Base-by-base conservation (phyloP, 768 basidiomycete genomes). In the Phlegmacium glaucopus region DNA sequence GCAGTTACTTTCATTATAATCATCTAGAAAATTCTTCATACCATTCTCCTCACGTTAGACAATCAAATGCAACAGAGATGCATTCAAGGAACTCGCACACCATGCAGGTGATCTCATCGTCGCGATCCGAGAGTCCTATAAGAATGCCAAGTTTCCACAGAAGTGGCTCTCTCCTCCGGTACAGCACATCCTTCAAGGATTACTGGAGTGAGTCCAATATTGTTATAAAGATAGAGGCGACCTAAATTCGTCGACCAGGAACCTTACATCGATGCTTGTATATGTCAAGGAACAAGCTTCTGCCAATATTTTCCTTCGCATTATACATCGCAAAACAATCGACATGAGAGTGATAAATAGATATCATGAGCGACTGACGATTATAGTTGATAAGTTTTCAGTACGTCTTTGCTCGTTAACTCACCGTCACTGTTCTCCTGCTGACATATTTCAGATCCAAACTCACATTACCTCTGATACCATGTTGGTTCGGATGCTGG, bases 41-140 rank as follows among this genome's bases (percentile, higher is more conserved):
- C 13, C 12, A 7, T 9, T 40, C 4, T 17, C 6, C 13, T 39
- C 38, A 22, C 6, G 22, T 4, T 9, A 50, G 48, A 28, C 43
- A 5, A 37, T 45, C 15, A 44, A 39, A 15, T 38, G 44, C 34
- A 50, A 50, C 18, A 50, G 44, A 41, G 26, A 34, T 5, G 48
- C 26, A 13, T 50, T 36, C 42, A n/a, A 13, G 10, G 6, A 28
- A 25, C 43, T 50, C 11, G 42, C 43, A 7, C 13, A 39, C 27
- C 42, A 50, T 18, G 36, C 37, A 10, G 38, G 42, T 34, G 48
- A 36, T 28, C 30, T 50, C 30, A 50, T 50, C n/a, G 48, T 42
- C 15, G 48, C 39, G 12, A 18, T 50, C 2, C 44, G 42, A 38
- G 9, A 18, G 7, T 50, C 48, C 5, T 50, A 44, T 27, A 25